These are phyloP conservation scores for Aspergillus sclerotioniger DNA, from an alignment of 495 filamentous ascomycete genomes.

Conservation along the genomic window DNA sequence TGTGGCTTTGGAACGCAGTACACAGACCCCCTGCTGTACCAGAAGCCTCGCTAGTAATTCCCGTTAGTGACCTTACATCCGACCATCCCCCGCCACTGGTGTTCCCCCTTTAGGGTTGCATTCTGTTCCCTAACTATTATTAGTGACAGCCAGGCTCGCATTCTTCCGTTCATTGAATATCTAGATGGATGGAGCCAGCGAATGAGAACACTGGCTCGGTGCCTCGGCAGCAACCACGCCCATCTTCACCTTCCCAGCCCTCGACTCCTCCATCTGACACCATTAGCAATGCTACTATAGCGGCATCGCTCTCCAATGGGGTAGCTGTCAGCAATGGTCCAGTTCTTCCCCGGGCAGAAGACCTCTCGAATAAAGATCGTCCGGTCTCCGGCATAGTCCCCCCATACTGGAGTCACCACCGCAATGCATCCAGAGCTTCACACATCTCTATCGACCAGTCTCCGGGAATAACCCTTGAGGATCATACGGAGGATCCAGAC, in stretches of 20 bases:
- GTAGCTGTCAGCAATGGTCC: slow-evolving; percentile 13
- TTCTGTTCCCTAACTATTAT: slow-evolving; percentile 16
- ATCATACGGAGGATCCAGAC: slow-evolving; percentile 63
- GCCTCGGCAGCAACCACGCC: slow-evolving; percentile 28
- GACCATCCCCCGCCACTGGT: slow-evolving; percentile 17
- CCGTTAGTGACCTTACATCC: slow-evolving; percentile 7
- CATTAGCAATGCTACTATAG: slow-evolving; percentile 7
- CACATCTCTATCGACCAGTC: slow-evolving; percentile 40
- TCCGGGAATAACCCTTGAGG: slow-evolving; percentile 61
- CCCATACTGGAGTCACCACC: slow-evolving; percentile 52
- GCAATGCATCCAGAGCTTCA: slow-evolving; percentile 42
- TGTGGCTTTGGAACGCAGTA: not conserved
- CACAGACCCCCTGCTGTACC: slow-evolving; percentile 3
- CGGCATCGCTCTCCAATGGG: slow-evolving; percentile 6
- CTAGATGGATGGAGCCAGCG: slow-evolving; percentile 52
- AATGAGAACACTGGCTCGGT: slow-evolving; percentile 42
- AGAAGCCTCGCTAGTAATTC: slow-evolving; percentile 12
- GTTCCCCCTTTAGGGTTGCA: slow-evolving; percentile 14
- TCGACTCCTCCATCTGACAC: slow-evolving; percentile 10
- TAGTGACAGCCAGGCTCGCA: slow-evolving; percentile 17
- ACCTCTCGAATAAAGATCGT: slow-evolving; percentile 28
- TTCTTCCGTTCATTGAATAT: slow-evolving; percentile 14
- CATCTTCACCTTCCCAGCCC: slow-evolving; percentile 24
- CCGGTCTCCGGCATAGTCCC: slow-evolving; percentile 44
- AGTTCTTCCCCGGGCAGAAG: slow-evolving; percentile 10